Conservation (phyloP, 352 stramenopile genomes). For the Globisporangium viniferum region DNA sequence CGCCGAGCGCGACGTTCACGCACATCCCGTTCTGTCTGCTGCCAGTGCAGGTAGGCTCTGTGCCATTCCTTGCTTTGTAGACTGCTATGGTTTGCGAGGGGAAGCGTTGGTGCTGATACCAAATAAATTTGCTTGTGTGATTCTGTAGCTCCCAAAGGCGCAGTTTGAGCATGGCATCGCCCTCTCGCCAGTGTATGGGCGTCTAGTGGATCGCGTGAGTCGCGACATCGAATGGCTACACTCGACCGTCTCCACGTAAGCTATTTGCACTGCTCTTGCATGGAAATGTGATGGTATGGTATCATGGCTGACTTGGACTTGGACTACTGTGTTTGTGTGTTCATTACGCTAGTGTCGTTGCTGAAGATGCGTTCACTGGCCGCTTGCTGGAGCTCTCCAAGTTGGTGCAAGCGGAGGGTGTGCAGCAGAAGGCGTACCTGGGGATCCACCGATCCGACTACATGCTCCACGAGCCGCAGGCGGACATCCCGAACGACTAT, state of each 20-base stretch:
- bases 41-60: conserved; percentile 39
- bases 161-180: conserved; percentile 66
- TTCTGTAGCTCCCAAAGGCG: conserved; percentile 36
- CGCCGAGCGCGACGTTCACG: conserved; percentile 48
- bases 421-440: conserved; percentile 81
- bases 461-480: conserved; percentile 89
- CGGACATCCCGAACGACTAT: conserved; percentile 26
- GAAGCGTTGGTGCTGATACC: not conserved
- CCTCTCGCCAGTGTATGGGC: conserved; percentile 72
- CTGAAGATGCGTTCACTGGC: conserved; percentile 85
- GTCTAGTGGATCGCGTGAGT: conserved; percentile 77
- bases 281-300: not conserved
- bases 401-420: conserved; percentile 57
- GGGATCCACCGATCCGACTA: conserved; percentile 94
- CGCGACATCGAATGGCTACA: conserved; percentile 82
- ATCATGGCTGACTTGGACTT: not conserved
- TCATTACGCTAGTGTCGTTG: conserved; percentile 42
- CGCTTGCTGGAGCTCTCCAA: conserved; percentile 78
- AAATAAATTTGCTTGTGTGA: not conserved
- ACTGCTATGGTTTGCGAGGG: not conserved
- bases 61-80: not conserved
- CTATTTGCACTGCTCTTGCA: not conserved
- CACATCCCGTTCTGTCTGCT: conserved; percentile 78
- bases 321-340: not conserved
- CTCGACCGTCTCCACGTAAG: conserved; percentile 46